Percentiles rank a stretch among this genome's conserved stretches.
Conservation (phyloP, 805 yeast species). For the Saccharomyces eubayanus region DNA sequence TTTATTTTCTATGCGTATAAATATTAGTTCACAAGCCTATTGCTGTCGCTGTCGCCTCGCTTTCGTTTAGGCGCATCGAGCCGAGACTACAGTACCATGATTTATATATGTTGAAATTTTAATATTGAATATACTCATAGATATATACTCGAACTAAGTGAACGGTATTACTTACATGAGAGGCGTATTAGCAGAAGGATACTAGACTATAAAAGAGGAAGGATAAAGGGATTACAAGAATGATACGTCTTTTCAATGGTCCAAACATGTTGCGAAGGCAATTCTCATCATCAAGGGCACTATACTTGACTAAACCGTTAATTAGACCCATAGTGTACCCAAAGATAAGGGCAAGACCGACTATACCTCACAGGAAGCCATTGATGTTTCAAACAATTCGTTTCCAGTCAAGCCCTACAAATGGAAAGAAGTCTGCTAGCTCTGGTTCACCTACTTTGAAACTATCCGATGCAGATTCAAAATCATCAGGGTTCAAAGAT, state of each 20-base stretch:
- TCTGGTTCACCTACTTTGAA: conserved; percentile 3
- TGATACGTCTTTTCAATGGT: not conserved
- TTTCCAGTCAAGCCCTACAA: not conserved
- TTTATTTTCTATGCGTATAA: not conserved
- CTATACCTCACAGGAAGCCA: not conserved
- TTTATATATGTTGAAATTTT: not conserved
- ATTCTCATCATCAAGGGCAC: not conserved
- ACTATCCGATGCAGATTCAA: conserved; percentile 29
- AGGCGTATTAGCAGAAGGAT: not conserved
- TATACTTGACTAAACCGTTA: not conserved
- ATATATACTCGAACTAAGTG: not conserved
- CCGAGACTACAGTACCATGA: not conserved
- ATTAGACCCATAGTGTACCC: not conserved
- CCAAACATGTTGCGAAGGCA: not conserved
- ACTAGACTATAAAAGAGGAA: not conserved
- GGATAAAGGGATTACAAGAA: not conserved
- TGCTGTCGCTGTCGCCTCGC: not conserved
- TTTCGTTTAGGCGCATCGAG: not conserved
- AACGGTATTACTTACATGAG: not conserved
- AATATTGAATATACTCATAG: not conserved
- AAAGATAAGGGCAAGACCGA: not conserved
- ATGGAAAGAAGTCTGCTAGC: not conserved
- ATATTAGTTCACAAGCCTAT: not conserved
- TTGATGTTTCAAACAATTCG: not conserved
- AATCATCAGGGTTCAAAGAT: conserved; percentile 31